A percentile compares a stretch with the other conserved stretches of the same genome.
Evolutionary conservation across 2,329 filamentous ascomycete species (phyloP).

Genomic region (Taxawa tesnikishii): DNA sequence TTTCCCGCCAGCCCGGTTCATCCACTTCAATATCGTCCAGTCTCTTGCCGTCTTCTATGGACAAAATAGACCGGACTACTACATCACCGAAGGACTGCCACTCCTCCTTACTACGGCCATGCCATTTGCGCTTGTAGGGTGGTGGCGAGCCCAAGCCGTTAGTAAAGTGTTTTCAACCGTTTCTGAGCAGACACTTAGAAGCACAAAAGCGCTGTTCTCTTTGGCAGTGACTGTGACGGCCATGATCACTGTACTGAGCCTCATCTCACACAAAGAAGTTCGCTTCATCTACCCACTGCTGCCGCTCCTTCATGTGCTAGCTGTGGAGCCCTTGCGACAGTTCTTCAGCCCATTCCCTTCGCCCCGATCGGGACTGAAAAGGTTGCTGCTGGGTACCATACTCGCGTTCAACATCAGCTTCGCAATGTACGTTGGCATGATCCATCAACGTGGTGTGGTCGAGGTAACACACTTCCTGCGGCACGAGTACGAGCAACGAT

Average conservation of each 20-base stretch:
- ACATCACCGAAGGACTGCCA: conserved; percentile 78
- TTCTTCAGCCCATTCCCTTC: conserved; percentile 44
- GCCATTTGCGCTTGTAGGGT: conserved; percentile 58
- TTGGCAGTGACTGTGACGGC: conserved; percentile 41
- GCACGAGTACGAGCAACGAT: conserved; percentile 50
- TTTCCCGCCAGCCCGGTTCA: conserved; percentile 74
- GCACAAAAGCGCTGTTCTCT: conserved; percentile 13
- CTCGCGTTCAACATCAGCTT: conserved; percentile 58
- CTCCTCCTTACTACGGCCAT: conserved; percentile 73
- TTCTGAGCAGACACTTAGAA: conserved; percentile 11
- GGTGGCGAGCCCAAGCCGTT: conserved; percentile 38
- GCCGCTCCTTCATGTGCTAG: conserved; percentile 71
- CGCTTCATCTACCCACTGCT: conserved; percentile 92
- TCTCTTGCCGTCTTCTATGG: conserved; percentile 89
- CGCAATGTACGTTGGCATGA: conserved; percentile 58
- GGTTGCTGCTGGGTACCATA: conserved; percentile 37
- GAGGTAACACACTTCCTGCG: conserved; percentile 65
- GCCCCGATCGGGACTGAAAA: conserved; percentile 27
- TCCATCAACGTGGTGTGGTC: conserved; percentile 73
- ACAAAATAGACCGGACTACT: conserved; percentile 83
- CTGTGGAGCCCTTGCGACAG: conserved; percentile 51
- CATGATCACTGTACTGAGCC: conserved; percentile 57
- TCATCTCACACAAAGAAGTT: conserved; percentile 91
- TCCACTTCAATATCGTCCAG: conserved; percentile 83
- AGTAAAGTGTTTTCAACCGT: conserved; percentile 1